Evolutionary conservation across 108 stramenopile species (phyloP), one percentile per base, ranked within the genome.

Genomic region (Pinguiococcus pyrenoidosus): DNA sequence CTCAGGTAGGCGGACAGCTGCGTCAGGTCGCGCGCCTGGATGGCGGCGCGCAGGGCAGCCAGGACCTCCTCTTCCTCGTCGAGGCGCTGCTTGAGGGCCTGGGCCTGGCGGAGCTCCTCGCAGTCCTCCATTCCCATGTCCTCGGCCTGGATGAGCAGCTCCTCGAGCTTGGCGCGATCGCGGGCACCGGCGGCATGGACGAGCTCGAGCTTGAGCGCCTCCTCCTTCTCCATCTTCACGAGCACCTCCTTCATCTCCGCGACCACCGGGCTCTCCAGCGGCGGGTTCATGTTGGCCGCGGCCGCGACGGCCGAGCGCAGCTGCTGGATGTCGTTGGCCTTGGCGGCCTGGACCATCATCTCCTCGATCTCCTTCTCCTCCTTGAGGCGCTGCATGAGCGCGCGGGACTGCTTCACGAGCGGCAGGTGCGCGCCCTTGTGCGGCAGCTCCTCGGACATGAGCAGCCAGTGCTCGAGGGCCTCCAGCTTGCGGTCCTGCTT

Each of bases 21-120:
- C 8, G 17, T 29, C 24, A 47, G 28, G 25, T 61, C 53, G 27
- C 43, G 43, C 22, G n/a, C 13, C 28, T 40, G 34, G 20, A 70
- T 32, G 5, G 64, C 69, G 29, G 27, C 28, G 23, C 41, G 16
- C 17, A 76, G 46, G 40, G 59, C 57, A 22, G 22, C 50, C 20
- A 68, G 37, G 26, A 56, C 48, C 32, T 32, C 54, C 25, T 53
- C 59, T 53, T 76, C 75, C 44, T 76, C 62, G 32, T 74, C 69
- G 16, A 74, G 30, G 8, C 71, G 53, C 18, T 27, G 16, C 42
- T 47, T 66, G 28, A 67, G 45, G 25, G 61, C 52, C 18, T 22
- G 7, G 20, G 71, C 71, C 55, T 67, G 65, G 6, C 22, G 25
- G 58, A 43, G 39, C 22, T 51, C 59, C 30, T 72, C 52, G 54